Conservation (phyloP, 768 basidiomycete species). For the Omphalotus guepiniiformis region DNA sequence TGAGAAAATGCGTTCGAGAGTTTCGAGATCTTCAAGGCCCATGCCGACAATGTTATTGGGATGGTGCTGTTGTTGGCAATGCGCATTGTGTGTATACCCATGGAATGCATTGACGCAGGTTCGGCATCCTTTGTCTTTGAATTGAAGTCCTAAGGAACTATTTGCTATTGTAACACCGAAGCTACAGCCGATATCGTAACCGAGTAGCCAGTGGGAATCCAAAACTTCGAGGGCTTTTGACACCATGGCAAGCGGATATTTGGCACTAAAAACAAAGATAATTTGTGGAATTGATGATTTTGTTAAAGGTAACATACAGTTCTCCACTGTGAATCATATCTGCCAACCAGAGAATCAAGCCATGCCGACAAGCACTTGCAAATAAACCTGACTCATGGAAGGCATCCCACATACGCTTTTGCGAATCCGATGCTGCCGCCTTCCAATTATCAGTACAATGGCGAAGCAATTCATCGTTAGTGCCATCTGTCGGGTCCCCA, state of each 20-base stretch:
- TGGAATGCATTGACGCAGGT: slow-evolving; percentile 27
- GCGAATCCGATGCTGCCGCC: slow-evolving; percentile 20
- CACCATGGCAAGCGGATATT: slow-evolving; percentile 23
- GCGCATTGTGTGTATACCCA: slow-evolving; percentile 29
- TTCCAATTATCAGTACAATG: slow-evolving; percentile 29
- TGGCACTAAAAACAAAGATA: slow-evolving; percentile 17
- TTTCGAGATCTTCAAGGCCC: slow-evolving; percentile 34
- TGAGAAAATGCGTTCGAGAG: slow-evolving; percentile 27
- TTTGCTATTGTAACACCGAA: slow-evolving; percentile 15
- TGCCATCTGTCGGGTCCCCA: neutral
- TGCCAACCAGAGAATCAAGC: slow-evolving; percentile 21
- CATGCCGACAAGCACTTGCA: slow-evolving; percentile 29
- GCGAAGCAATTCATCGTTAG: neutral
- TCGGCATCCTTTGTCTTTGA: neutral
- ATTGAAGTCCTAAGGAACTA: slow-evolving; percentile 14
- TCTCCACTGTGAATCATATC: slow-evolving; percentile 34
- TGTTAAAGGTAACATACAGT: slow-evolving; percentile 23
- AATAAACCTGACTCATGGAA: slow-evolving; percentile 37
- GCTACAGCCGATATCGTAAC: slow-evolving; percentile 26
- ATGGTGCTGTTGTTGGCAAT: slow-evolving; percentile 28
- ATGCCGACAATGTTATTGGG: slow-evolving; percentile 23
- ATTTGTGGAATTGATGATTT: neutral
- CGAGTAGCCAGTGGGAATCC: slow-evolving; percentile 8
- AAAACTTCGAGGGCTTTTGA: slow-evolving; percentile 20
- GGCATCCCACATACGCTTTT: slow-evolving; percentile 29